Evolutionary conservation across 768 basidiomycete genomes (phyloP).

Genomic region (Boletus fagicola): DNA sequence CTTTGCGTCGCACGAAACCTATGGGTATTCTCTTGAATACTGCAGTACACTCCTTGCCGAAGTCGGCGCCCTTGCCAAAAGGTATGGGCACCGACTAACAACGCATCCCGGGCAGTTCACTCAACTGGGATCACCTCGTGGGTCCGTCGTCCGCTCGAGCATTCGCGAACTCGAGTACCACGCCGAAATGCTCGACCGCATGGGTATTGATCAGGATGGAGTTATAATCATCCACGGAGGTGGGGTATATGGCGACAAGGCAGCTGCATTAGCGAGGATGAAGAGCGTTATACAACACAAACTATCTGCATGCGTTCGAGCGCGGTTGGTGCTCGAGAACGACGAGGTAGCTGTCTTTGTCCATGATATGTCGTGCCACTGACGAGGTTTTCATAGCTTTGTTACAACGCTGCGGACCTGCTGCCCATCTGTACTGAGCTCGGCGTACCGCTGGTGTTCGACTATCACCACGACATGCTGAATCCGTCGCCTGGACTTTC

Average conservation of each 20-base stretch:
- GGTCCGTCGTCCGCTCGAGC: constrained; percentile 70
- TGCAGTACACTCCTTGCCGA: constrained; percentile 53
- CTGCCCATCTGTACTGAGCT: constrained; percentile 86
- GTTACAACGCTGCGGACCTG: constrained; percentile 87
- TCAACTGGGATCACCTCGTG: constrained; percentile 75
- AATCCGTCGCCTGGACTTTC: constrained; percentile 55
- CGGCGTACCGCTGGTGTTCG: constrained; percentile 67
- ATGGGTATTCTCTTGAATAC: constrained; percentile 82
- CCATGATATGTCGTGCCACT: not conserved
- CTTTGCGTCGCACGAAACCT: constrained; percentile 75
- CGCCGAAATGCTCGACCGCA: constrained; percentile 80
- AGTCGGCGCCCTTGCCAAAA: constrained; percentile 65
- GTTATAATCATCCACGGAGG: constrained; percentile 90
- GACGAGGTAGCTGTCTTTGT: constrained; percentile 61
- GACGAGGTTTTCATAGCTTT: constrained; percentile 44
- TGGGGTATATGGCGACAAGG: constrained; percentile 82
- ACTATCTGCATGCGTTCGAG: constrained; percentile 63
- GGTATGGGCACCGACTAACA: constrained; percentile 76
- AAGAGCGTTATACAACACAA: constrained; percentile 60
- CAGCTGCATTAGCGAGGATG: constrained; percentile 64
- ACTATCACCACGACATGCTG: constrained; percentile 84
- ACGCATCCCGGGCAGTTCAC: constrained; percentile 89
- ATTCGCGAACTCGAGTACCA: constrained; percentile 85
- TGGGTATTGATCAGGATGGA: constrained; percentile 79
- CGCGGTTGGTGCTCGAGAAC: constrained; percentile 86